Conservation (phyloP, 2,329 filamentous ascomycete species). For the Sporothrix luriei region DNA sequence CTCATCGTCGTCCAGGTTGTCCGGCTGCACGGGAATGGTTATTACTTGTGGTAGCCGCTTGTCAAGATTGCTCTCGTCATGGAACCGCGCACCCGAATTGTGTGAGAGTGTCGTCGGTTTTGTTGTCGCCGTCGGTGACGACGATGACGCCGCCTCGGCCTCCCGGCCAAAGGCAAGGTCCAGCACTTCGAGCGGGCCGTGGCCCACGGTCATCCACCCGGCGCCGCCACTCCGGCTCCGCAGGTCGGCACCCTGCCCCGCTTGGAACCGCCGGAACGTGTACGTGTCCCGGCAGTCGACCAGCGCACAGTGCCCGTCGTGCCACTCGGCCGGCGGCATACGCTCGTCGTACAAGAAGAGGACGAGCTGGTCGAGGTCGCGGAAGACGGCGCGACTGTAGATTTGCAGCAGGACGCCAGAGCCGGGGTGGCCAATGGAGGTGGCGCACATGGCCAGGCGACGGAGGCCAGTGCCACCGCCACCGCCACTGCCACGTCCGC, state of each 20-base stretch:
- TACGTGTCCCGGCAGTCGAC: conserved; percentile 32
- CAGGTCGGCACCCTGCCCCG: conserved; percentile 29
- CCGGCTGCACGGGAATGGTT: neutral
- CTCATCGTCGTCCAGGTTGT: neutral
- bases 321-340: conserved; percentile 27
- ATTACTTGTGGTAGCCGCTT: neutral
- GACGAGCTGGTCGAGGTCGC: conserved; percentile 32
- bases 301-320: conserved; percentile 29
- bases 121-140: neutral
- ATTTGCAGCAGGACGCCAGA: conserved; percentile 26
- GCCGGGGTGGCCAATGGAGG: conserved; percentile 27
- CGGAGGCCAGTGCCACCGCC: neutral
- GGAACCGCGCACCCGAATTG: neutral
- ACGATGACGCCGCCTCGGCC: conserved; percentile 13
- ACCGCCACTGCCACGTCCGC: neutral
- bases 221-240: conserved; percentile 1
- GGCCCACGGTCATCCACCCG: conserved; percentile 32
- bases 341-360: conserved; percentile 30
- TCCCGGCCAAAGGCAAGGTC: conserved; percentile 32
- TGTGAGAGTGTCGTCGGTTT: neutral
- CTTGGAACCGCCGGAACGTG: conserved; percentile 32
- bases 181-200: conserved; percentile 27
- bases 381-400: conserved; percentile 33
- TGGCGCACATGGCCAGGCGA: conserved; percentile 26
- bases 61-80: neutral